phyloP scores from a whole-genome alignment of 768 basidiomycete species.

The Russula vinacea region DNA sequence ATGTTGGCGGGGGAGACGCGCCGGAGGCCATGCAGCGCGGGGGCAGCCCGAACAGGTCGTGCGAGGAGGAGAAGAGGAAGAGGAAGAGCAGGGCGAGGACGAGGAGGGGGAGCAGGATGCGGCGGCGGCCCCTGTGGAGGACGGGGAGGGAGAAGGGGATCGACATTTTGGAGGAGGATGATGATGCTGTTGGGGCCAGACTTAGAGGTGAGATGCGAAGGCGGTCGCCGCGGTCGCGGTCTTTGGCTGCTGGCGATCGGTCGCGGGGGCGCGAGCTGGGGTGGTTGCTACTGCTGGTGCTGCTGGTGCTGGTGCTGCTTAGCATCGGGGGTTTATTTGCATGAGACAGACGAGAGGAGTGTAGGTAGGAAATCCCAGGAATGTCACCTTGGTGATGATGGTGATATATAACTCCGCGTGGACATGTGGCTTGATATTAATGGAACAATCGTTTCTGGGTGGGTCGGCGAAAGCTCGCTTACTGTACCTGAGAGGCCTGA shows the following conservation, averaged over 20 bases:
- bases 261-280: slow-evolving; percentile 9
- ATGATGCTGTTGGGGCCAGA: neutral
- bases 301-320: too few species aligned
- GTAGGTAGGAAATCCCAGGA: neutral
- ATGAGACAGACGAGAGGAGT: neutral
- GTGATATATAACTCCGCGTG: too few species aligned
- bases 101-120: slow-evolving; percentile 10
- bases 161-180: neutral
- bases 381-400: neutral
- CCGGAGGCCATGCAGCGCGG: slow-evolving; percentile 17
- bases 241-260: slow-evolving; percentile 15
- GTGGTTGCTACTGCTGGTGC: slow-evolving; percentile 12
- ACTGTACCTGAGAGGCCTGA: too few species aligned
- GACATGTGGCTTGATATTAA: too few species aligned
- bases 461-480: neutral
- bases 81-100: slow-evolving; percentile 20
- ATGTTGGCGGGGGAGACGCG: slow-evolving; percentile 27
- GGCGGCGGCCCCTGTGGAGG: slow-evolving; percentile 4
- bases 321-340: neutral
- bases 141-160: too few species aligned
- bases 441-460: too few species aligned
- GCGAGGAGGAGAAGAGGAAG: slow-evolving; percentile 27
- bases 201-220: slow-evolving; percentile 17
- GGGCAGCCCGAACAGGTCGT: slow-evolving; percentile 24
- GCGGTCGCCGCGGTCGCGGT: neutral